phyloP scores from a whole-genome alignment of 2,329 filamentous ascomycete genomes.

The Trichoderma cornu-damae region DNA sequence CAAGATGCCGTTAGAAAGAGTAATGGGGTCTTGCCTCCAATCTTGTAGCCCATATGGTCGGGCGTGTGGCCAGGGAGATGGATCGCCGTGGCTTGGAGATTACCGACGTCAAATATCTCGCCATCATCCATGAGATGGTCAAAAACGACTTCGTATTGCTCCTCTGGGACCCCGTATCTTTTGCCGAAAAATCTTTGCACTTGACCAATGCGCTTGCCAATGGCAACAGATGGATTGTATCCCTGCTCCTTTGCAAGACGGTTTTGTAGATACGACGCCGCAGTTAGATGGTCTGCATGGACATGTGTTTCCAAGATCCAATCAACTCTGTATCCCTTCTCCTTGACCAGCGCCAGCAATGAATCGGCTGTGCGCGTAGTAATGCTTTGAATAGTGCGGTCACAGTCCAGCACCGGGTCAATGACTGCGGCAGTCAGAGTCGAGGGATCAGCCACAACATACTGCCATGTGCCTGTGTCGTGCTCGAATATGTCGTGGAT shows the following conservation, averaged over 20 bases:
- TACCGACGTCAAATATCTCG: conserved; percentile 48
- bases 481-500: conserved; percentile 38
- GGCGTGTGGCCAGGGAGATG: conserved; percentile 58
- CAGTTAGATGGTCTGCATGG: conserved; percentile 57
- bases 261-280: conserved; percentile 52
- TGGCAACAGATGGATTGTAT: conserved; percentile 43
- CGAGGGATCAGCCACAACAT: conserved; percentile 50
- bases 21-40: conserved; percentile 37
- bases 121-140: conserved; percentile 50
- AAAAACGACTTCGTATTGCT: conserved; percentile 46
- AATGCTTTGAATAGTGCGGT: conserved; percentile 39
- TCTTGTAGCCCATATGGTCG: conserved; percentile 54
- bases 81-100: conserved; percentile 41
- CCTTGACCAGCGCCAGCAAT: conserved; percentile 41
- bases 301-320: conserved; percentile 58
- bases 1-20: rapidly evolving
- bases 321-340: conserved; percentile 44
- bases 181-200: conserved; percentile 48
- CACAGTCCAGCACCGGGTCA: conserved; percentile 57
- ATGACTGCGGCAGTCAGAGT: conserved; percentile 51
- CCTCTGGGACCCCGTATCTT: conserved; percentile 41
- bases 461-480: conserved; percentile 53
- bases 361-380: conserved; percentile 49
- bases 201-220: conserved; percentile 48
- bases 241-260: conserved; percentile 35